Conservation (phyloP, 257 asterid species). For the Solanum infundibuliforme region DNA sequence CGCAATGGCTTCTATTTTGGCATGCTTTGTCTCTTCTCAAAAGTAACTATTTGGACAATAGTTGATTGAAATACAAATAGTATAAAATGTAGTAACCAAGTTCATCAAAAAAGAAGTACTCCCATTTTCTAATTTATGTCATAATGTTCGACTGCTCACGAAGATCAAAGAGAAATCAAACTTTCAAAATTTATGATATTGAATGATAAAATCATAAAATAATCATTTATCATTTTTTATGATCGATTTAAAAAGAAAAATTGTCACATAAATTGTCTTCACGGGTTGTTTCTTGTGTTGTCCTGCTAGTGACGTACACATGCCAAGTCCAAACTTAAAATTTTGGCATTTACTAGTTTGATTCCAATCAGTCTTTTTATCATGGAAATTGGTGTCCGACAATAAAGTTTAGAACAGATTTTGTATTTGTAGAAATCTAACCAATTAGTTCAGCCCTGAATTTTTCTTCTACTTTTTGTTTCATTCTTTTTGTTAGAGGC, state of each 20-base stretch:
- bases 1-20: slow-evolving; percentile 9
- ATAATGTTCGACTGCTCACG: no score
- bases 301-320: not conserved
- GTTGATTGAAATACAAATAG: not conserved
- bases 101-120: not conserved
- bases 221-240: not conserved
- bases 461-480: not conserved
- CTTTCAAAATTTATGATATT: no score
- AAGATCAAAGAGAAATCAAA: no score
- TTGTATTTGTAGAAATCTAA: not conserved
- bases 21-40: slow-evolving; percentile 29
- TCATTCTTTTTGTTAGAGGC: not conserved
- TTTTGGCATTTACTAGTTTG: not conserved
- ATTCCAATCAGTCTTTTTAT: not conserved
- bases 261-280: not conserved
- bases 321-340: not conserved
- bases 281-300: not conserved
- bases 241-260: accelerated
- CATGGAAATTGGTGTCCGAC: not conserved
- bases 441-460: not conserved
- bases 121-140: not conserved
- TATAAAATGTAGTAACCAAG: not conserved
- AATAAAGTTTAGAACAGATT: not conserved
- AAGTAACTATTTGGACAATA: not conserved
- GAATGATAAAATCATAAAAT: no score